Conservation (phyloP, 2,329 filamentous ascomycete genomes). For the Allantophomopsis cytisporea region DNA sequence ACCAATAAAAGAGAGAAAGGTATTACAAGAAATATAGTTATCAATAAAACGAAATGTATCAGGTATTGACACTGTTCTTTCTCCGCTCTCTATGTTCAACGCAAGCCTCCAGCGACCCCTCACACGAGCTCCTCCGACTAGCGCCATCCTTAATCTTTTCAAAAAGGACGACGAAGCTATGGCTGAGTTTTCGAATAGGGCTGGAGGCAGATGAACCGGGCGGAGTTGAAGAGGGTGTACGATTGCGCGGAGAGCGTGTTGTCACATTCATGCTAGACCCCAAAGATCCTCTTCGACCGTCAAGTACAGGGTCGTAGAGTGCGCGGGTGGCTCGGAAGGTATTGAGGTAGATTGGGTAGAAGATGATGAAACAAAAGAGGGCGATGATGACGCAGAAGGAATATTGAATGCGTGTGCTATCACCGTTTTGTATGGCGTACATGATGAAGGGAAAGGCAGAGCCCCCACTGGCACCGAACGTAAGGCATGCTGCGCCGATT, state of each 20-base stretch:
- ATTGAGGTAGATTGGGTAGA: constrained; percentile 15
- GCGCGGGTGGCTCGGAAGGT: constrained; percentile 6
- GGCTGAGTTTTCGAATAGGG: neutral
- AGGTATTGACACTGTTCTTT: too few relatives aligned
- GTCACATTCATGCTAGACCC: too few relatives aligned
- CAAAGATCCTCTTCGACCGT: neutral
- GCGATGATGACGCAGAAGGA: constrained; percentile 14
- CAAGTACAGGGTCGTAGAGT: constrained; percentile 10
- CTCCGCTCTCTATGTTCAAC: neutral
- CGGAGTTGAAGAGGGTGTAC: neutral
- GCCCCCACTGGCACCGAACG: constrained; percentile 22
- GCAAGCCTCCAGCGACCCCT: neutral
- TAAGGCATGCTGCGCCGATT: constrained; percentile 63
- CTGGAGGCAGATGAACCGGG: neutral
- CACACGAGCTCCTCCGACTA: neutral
- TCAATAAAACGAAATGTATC: too few relatives aligned
- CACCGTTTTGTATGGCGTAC: constrained; percentile 10
- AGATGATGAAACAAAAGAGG: constrained; percentile 8
- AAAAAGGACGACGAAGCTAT: neutral
- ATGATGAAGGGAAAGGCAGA: constrained; percentile 14
- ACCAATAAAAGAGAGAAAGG: too few relatives aligned
- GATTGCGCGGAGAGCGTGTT: neutral
- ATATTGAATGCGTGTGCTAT: constrained; percentile 7
- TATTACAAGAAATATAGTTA: too few relatives aligned
- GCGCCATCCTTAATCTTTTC: neutral